These are phyloP conservation scores for Amaranthus cruentus DNA, from an alignment of 148 eudicot species.

Conservation along the genomic window DNA sequence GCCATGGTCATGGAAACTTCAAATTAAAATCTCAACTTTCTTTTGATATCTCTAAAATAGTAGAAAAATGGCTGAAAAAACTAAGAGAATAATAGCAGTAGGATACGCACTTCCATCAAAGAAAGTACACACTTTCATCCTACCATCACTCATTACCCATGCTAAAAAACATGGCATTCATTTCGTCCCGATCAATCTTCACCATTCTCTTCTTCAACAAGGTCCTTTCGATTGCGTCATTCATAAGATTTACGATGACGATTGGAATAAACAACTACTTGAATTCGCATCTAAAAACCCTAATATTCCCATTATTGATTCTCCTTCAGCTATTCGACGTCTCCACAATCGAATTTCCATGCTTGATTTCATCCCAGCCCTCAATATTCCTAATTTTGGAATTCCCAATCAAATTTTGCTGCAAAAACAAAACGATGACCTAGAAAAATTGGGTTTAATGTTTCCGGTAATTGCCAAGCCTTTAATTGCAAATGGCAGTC, in stretches of 20 bases:
- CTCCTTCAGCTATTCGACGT: conserved; percentile 37
- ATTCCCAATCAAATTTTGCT: conserved; percentile 43
- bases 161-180: conserved; percentile 38
- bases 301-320: conserved; percentile 35
- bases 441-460: not conserved
- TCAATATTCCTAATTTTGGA: conserved; percentile 17
- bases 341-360: conserved; percentile 53
- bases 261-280: conserved; percentile 41
- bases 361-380: conserved; percentile 45
- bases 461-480: conserved; percentile 63
- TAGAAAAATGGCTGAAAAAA: not conserved
- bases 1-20: too few relatives aligned
- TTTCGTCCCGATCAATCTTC: conserved; percentile 37
- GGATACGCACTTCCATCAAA: conserved; percentile 50
- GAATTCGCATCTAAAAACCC: conserved; percentile 33
- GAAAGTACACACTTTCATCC: conserved; percentile 39
- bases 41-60: not conserved
- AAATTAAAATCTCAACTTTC: not conserved
- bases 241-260: conserved; percentile 45
- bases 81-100: conserved; percentile 9
- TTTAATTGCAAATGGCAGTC: conserved; percentile 40
- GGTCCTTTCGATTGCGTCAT: conserved; percentile 50
- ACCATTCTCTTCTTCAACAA: conserved; percentile 38
- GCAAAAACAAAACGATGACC: conserved; percentile 7
- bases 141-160: conserved; percentile 30